A percentile compares a stretch with the other conserved stretches of the same genome.
phyloP scores from a whole-genome alignment of 345 rosid genomes.

The Gossypium longicalyx region DNA sequence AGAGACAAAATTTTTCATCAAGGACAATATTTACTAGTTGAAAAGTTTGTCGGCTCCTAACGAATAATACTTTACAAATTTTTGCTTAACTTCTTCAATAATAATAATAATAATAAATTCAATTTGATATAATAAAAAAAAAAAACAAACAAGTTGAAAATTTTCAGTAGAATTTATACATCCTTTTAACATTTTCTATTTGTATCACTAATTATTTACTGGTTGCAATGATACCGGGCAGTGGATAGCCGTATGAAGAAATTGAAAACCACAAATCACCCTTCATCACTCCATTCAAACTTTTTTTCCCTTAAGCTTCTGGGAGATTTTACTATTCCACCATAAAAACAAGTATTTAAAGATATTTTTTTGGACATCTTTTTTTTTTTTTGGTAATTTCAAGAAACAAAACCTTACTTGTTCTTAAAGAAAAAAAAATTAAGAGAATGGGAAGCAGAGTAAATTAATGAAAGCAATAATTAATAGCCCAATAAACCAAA shows the following conservation, averaged over 20 bases:
- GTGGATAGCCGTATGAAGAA: neutral
- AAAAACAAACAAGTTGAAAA: no score
- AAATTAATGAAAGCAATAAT: neutral
- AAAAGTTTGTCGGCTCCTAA: no score
- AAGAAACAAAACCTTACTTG: neutral
- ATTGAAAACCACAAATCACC: neutral
- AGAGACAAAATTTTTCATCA: no score
- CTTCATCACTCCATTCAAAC: neutral
- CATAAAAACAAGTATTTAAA: neutral
- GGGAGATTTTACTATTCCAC: neutral
- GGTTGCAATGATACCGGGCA: neutral
- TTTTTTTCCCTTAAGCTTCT: neutral
- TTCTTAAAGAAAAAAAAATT: no score
- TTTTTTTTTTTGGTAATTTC: neutral
- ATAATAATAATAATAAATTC: no score
- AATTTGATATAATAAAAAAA: no score
- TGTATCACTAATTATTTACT: neutral
- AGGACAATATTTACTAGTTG: no score
- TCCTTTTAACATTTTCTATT: neutral
- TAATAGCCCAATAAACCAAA: neutral
- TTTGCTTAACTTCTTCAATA: no score
- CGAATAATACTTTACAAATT: no score
- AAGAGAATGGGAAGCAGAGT: neutral
- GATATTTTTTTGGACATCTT: no score
- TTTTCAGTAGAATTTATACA: neutral